Conservation (phyloP, 2,329 filamentous ascomycete genomes). For the Colletotrichum chrysophilum region DNA sequence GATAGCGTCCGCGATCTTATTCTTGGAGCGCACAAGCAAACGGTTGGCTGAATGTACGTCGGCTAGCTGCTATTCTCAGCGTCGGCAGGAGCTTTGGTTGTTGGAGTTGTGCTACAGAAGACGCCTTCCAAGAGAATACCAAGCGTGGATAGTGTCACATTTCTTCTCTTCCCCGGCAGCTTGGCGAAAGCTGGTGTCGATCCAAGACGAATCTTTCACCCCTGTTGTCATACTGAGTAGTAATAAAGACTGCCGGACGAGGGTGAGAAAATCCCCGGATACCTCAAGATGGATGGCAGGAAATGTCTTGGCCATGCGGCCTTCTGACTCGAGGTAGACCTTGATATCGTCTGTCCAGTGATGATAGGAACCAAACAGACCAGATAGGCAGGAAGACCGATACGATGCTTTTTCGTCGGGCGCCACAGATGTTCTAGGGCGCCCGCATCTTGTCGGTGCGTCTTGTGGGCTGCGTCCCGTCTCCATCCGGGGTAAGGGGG, state of each 20-base stretch:
- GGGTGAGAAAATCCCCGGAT: not conserved
- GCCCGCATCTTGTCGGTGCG: not conserved
- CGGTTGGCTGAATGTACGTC: not conserved
- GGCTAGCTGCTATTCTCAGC: not conserved
- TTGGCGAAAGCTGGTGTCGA: constrained; percentile 3
- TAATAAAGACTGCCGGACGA: not conserved
- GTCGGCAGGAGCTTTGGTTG: not conserved
- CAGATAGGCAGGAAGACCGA: not conserved
- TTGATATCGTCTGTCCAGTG: not conserved
- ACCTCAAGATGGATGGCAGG: not conserved
- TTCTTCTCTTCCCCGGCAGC: not conserved
- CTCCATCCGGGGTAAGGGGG: not conserved
- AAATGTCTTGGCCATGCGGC: constrained; percentile 9
- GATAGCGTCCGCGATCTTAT: not conserved
- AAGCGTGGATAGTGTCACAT: not conserved
- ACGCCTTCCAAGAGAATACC: not conserved
- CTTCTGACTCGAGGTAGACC: constrained; percentile 3
- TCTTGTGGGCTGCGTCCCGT: not conserved
- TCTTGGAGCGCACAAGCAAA: not conserved
- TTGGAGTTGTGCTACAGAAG: not conserved
- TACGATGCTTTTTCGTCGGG: not conserved
- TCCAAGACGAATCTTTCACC: not conserved
- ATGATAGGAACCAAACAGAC: not conserved
- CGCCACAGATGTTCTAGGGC: not conserved
- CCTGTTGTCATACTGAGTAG: not conserved